Evolutionary conservation across 2,329 filamentous ascomycete species (phyloP).

Genomic region (Plenodomus tracheiphilus): DNA sequence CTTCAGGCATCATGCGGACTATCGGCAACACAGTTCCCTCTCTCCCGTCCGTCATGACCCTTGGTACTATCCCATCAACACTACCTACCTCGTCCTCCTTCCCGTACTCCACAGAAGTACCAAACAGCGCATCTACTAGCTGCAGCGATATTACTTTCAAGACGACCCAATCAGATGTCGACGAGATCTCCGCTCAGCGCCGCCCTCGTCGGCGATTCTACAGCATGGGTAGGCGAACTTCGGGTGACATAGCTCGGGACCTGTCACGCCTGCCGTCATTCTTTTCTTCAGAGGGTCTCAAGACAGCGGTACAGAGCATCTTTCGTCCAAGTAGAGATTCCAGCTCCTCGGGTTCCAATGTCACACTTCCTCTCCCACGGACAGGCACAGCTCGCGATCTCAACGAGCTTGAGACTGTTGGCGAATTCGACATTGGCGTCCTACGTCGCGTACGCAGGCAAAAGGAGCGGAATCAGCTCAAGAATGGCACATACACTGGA

Average conservation of each 20-base stretch:
- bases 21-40: slow-evolving; percentile 28
- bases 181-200: slow-evolving; percentile 26
- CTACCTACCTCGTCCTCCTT: slow-evolving; percentile 11
- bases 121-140: slow-evolving; percentile 16
- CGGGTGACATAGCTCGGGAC: slow-evolving; percentile 22
- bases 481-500: slow-evolving; percentile 16
- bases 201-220: slow-evolving; percentile 33
- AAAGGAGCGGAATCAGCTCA: slow-evolving; percentile 29
- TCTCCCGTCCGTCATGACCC: neutral
- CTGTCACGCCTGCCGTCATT: slow-evolving; percentile 17
- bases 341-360: slow-evolving; percentile 37
- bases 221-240: slow-evolving; percentile 29
- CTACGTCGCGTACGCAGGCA: slow-evolving; percentile 30
- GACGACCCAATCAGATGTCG: slow-evolving; percentile 36
- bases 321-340: slow-evolving; percentile 34
- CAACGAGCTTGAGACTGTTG: slow-evolving; percentile 5
- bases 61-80: slow-evolving; percentile 8
- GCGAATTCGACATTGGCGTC: slow-evolving; percentile 32
- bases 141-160: slow-evolving; percentile 34
- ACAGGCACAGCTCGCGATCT: slow-evolving; percentile 29
- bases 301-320: slow-evolving; percentile 31
- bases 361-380: slow-evolving; percentile 35
- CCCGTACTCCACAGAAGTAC: slow-evolving; percentile 13
- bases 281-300: slow-evolving; percentile 30
- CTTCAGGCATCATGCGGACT: slow-evolving; percentile 38